These are phyloP conservation scores for Nakazawaea siamensis DNA, from an alignment of 805 yeast genomes.

Conservation along the genomic window DNA sequence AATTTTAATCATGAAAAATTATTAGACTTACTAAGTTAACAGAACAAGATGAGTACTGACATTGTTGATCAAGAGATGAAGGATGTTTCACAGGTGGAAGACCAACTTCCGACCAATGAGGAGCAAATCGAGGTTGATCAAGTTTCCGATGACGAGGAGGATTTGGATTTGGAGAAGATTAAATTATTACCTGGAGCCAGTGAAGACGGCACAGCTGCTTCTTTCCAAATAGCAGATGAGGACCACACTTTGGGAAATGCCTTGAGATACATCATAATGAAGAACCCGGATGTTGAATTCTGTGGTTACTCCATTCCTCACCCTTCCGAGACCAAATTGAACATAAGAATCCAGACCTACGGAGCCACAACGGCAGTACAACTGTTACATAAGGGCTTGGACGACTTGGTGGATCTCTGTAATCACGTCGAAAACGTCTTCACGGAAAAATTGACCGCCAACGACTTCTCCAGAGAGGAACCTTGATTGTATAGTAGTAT, in stretches of 20 bases:
- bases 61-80: conserved; percentile 7
- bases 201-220: conserved; percentile 90
- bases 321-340: conserved; percentile 87
- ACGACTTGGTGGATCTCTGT: conserved; percentile 77
- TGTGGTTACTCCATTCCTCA: conserved; percentile 98
- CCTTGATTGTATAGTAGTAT: conserved; percentile 23
- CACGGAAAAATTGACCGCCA: conserved; percentile 56
- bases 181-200: conserved; percentile 76
- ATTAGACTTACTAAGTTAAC: too few species aligned
- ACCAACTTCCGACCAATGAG: not conserved
- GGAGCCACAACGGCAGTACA: conserved; percentile 81
- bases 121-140: conserved; percentile 9
- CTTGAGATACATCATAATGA: conserved; percentile 88
- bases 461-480: conserved; percentile 41
- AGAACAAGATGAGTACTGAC: conserved; percentile 4
- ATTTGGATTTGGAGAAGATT: conserved; percentile 48
- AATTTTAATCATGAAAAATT: too few species aligned
- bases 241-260: conserved; percentile 97
- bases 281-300: conserved; percentile 95
- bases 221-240: conserved; percentile 87
- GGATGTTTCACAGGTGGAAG: conserved; percentile 2
- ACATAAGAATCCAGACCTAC: conserved; percentile 90
- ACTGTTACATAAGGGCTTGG: conserved; percentile 86
- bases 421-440: conserved; percentile 75
- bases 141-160: conserved; percentile 26